Conservation (phyloP, 1,284 basidiomycete genomes). For the Pascua guehoae region DNA sequence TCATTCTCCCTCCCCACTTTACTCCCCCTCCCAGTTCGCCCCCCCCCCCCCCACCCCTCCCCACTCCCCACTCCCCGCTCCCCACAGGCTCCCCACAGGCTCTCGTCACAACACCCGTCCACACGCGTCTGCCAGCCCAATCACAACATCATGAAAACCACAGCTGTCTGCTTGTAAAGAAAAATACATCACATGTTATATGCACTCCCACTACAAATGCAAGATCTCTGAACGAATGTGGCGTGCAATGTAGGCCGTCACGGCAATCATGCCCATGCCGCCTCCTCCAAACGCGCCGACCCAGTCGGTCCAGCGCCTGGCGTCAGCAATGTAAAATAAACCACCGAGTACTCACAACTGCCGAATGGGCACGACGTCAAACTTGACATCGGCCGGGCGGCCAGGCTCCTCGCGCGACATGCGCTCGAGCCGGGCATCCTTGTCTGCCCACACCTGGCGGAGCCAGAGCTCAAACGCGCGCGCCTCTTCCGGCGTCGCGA, state of each 20-base stretch:
- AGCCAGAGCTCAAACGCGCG: slow-evolving; percentile 79
- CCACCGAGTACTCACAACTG: slow-evolving; percentile 32
- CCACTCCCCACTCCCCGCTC: neutral
- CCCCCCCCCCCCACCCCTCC: neutral
- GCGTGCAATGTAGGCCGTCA: too few relatives aligned
- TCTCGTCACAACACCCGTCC: neutral
- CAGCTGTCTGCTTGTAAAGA: neutral
- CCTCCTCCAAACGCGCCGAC: slow-evolving; percentile 35
- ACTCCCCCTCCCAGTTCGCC: neutral
- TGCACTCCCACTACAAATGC: neutral
- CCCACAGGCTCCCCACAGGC: neutral
- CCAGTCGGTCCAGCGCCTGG: slow-evolving; percentile 35
- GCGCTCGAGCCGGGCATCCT: slow-evolving; percentile 68
- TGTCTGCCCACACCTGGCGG: slow-evolving; percentile 71
- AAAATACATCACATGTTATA: neutral
- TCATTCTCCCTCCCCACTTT: neutral
- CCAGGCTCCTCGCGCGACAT: slow-evolving; percentile 52
- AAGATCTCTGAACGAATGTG: too few relatives aligned
- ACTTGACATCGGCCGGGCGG: neutral
- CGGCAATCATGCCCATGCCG: slow-evolving; percentile 23
- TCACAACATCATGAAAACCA: slow-evolving; percentile 5
- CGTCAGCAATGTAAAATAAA: slow-evolving; percentile 1
- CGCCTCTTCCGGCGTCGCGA: slow-evolving; percentile 64
- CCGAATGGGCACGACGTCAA: slow-evolving; percentile 26
- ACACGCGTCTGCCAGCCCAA: neutral